Percentiles rank a stretch among this genome's conserved stretches.
phyloP scores from a whole-genome alignment of 331 rosid genomes.

The Malus hybrid region DNA sequence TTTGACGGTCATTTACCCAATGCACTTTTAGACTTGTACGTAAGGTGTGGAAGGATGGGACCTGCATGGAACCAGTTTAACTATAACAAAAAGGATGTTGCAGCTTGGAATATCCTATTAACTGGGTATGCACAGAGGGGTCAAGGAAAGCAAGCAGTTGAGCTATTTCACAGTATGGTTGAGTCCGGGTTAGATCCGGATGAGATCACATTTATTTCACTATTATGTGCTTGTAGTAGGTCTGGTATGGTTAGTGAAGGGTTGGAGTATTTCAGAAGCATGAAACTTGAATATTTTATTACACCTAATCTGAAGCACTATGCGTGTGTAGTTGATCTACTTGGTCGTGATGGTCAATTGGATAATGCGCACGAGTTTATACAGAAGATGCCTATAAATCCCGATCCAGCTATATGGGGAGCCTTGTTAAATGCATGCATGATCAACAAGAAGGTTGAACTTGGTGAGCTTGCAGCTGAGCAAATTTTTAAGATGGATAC shows the following conservation, averaged over 20 bases:
- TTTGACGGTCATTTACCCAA: slow-evolving; percentile 71
- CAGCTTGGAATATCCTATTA: slow-evolving; percentile 79
- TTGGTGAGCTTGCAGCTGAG: slow-evolving; percentile 75
- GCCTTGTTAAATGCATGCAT: slow-evolving; percentile 82
- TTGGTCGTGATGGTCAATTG: slow-evolving; percentile 68
- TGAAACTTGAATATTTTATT: slow-evolving; percentile 41
- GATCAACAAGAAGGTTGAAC: slow-evolving; percentile 61
- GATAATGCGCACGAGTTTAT: slow-evolving; percentile 62
- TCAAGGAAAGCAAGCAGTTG: slow-evolving; percentile 50
- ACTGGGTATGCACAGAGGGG: slow-evolving; percentile 72
- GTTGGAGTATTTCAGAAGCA: slow-evolving; percentile 53
- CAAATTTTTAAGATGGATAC: slow-evolving; percentile 51
- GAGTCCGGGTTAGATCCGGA: slow-evolving; percentile 56
- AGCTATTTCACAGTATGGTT: slow-evolving; percentile 54
- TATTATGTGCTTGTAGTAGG: slow-evolving; percentile 84
- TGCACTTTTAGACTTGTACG: slow-evolving; percentile 83
- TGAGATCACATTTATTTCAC: slow-evolving; percentile 56
- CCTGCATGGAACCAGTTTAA: slow-evolving; percentile 70
- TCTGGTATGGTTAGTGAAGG: slow-evolving; percentile 76
- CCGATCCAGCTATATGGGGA: slow-evolving; percentile 90
- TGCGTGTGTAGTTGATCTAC: slow-evolving; percentile 74
- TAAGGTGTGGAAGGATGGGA: slow-evolving; percentile 78
- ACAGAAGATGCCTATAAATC: slow-evolving; percentile 59
- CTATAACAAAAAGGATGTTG: slow-evolving; percentile 41
- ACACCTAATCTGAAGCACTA: slow-evolving; percentile 80